Percentiles rank a stretch among this genome's conserved stretches.
Evolutionary conservation across 768 basidiomycete species (phyloP).

Genomic region (Lactarius hengduanensis): DNA sequence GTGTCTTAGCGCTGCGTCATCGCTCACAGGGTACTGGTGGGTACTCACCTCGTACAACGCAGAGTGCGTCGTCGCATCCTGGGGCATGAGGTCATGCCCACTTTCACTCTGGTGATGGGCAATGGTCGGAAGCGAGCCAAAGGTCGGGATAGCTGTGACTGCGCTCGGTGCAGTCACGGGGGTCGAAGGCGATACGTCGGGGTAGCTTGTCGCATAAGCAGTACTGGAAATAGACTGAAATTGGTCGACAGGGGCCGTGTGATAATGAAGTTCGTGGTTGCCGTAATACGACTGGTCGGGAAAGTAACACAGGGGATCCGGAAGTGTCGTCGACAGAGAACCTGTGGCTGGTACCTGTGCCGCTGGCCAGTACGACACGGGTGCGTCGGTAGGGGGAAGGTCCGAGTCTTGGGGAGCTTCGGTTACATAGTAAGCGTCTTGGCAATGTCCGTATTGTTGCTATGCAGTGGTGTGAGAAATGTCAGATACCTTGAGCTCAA

Average conservation of each 20-base stretch:
- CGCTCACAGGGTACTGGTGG: slow-evolving; percentile 13
- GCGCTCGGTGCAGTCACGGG: not conserved
- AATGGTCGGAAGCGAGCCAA: slow-evolving; percentile 9
- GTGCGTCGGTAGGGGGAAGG: not conserved
- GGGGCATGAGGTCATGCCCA: slow-evolving; percentile 23
- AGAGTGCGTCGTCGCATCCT: not conserved
- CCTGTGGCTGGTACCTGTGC: slow-evolving; percentile 6
- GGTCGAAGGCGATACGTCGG: not conserved
- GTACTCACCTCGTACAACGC: slow-evolving; percentile 24
- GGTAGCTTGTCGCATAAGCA: not conserved
- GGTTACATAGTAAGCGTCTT: slow-evolving; percentile 2
- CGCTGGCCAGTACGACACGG: slow-evolving; percentile 13
- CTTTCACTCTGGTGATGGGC: slow-evolving; percentile 24
- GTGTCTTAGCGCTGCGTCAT: slow-evolving; percentile 8
- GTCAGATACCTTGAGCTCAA: not conserved
- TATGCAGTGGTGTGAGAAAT: not conserved
- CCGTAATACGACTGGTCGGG: not conserved
- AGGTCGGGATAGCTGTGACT: not conserved
- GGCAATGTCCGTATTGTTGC: slow-evolving; percentile 8
- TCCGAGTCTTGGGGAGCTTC: not conserved
- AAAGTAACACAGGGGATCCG: slow-evolving; percentile 1
- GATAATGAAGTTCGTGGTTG: not conserved
- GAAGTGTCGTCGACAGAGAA: not conserved
- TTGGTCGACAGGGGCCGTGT: not conserved
- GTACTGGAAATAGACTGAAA: not conserved